Conservation (phyloP, 805 yeast species). For the Wickerhamiella galacta region DNA sequence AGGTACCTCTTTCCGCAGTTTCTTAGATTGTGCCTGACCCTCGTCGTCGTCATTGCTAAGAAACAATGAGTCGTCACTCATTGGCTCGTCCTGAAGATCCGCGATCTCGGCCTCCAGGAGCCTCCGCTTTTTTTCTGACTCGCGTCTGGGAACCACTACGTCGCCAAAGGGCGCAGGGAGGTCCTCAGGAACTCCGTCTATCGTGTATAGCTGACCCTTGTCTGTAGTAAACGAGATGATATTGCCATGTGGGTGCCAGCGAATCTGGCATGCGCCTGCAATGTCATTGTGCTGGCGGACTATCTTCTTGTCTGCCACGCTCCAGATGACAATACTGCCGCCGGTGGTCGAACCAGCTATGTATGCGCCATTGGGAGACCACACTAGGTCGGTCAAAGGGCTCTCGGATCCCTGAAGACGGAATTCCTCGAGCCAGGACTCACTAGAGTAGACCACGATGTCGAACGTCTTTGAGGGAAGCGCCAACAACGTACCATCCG, state of each 20-base stretch:
- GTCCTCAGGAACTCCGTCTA: constrained; percentile 8
- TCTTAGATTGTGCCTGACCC: neutral
- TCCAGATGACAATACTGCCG: constrained; percentile 40
- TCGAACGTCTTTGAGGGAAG: constrained; percentile 35
- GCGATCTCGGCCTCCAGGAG: constrained; percentile 21
- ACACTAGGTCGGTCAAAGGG: constrained; percentile 33
- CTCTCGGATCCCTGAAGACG: constrained; percentile 17
- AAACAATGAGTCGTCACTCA: constrained; percentile 8
- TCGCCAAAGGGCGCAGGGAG: constrained; percentile 17
- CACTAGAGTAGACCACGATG: constrained; percentile 16
- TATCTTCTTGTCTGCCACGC: constrained; percentile 22
- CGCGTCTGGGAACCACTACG: constrained; percentile 2
- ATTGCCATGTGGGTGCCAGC: constrained; percentile 26
- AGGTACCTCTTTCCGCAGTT: neutral
- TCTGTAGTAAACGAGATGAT: constrained; percentile 18
- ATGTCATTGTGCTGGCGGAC: constrained; percentile 22
- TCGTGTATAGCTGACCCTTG: constrained; percentile 20
- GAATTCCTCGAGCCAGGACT: constrained; percentile 15
- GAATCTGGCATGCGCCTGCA: constrained; percentile 11
- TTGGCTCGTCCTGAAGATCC: constrained; percentile 12
- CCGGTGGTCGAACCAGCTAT: constrained; percentile 44
- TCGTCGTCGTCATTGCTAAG: neutral
- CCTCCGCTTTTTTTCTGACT: constrained; percentile 13
- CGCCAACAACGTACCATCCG: constrained; percentile 51
- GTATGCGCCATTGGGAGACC: constrained; percentile 45